phyloP scores from a whole-genome alignment of 2,329 filamentous ascomycete species.

The Hymenoscyphus scutula region DNA sequence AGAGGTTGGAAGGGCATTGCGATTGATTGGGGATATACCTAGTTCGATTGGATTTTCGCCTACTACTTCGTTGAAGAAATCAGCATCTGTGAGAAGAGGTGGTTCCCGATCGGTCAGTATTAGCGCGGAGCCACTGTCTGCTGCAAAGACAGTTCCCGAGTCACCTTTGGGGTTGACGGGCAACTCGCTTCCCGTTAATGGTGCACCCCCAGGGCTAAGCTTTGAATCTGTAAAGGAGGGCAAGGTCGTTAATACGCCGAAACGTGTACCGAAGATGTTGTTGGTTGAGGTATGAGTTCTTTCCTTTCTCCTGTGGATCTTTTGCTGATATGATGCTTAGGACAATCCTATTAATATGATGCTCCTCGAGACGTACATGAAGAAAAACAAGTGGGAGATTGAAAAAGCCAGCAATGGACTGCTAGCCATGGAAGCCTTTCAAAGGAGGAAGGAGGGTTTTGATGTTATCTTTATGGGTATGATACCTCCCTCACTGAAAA shows the following conservation, averaged over 20 bases:
- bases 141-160: background rate
- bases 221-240: background rate
- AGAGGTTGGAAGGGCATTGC: slow-evolving; percentile 12
- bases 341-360: slow-evolving; percentile 33
- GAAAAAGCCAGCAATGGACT: slow-evolving; percentile 44
- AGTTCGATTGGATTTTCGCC: slow-evolving; percentile 27
- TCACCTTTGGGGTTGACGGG: background rate
- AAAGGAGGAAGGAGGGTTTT: slow-evolving; percentile 35
- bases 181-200: background rate
- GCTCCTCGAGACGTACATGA: slow-evolving; percentile 32
- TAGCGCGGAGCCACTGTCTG: background rate
- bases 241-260: background rate
- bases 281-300: slow-evolving; percentile 25
- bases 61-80: slow-evolving; percentile 14
- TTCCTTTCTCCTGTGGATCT: background rate
- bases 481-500: too few relatives aligned
- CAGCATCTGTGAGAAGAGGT: background rate
- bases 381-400: slow-evolving; percentile 33
- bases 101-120: background rate
- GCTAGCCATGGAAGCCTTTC: slow-evolving; percentile 45
- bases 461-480: slow-evolving; percentile 49
- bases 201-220: background rate
- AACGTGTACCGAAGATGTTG: slow-evolving; percentile 20
- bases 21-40: slow-evolving; percentile 24
- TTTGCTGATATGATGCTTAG: background rate